A percentile compares a stretch with the other conserved stretches of the same genome.
phyloP scores from a whole-genome alignment of 2,329 filamentous ascomycete species.

The Pestalotiopsis sp. region DNA sequence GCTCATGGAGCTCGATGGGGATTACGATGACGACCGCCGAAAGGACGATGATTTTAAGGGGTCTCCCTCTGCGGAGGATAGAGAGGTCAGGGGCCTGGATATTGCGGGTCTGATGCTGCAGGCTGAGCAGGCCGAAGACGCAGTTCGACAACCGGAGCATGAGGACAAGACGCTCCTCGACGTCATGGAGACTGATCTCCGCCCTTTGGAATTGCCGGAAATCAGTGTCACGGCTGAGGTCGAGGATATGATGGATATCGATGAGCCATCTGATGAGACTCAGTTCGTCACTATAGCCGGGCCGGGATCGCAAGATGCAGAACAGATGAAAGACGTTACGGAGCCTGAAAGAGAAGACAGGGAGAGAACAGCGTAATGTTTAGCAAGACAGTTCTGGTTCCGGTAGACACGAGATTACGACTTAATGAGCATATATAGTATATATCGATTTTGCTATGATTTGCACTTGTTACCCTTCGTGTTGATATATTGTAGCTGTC shows the following conservation, averaged over 20 bases:
- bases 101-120: not conserved
- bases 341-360: not conserved
- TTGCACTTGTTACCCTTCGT: not conserved
- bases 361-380: not conserved
- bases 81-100: not conserved
- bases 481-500: no score
- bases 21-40: not conserved
- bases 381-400: not conserved
- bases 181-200: not conserved
- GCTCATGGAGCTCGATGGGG: not conserved
- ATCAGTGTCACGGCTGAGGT: not conserved
- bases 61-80: not conserved
- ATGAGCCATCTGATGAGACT: constrained; percentile 1
- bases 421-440: not conserved
- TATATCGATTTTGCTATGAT: not conserved
- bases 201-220: not conserved
- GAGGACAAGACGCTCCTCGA: not conserved
- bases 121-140: not conserved
- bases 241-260: constrained; percentile 17
- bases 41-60: not conserved
- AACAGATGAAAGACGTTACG: not conserved
- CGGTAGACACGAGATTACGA: not conserved
- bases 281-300: not conserved
- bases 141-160: no score
- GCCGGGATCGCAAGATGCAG: not conserved